Conservation (phyloP, 257 asterid genomes). For the Capsicum rhomboideum region DNA sequence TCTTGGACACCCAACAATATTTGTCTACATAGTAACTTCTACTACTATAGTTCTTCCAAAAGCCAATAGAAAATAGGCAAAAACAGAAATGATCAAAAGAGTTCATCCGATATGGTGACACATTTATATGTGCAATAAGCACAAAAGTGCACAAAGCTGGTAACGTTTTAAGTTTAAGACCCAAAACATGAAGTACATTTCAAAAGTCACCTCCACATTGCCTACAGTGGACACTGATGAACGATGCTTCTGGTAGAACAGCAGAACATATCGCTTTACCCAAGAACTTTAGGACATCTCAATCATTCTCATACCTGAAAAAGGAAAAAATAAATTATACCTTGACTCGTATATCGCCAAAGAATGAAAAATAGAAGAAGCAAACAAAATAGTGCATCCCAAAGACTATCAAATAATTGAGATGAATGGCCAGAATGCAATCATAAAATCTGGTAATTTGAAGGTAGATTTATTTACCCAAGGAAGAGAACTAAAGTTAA, state of each 20-base stretch:
- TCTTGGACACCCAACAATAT: too few species aligned
- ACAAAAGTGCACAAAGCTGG: too few species aligned
- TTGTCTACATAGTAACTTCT: too few species aligned
- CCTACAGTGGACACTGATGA: neutral
- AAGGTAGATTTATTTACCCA: neutral
- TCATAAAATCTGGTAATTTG: neutral
- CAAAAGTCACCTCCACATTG: neutral
- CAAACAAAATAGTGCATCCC: too few species aligned
- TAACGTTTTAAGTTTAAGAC: neutral
- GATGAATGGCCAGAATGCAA: neutral
- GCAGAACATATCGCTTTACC: neutral
- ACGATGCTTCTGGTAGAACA: neutral
- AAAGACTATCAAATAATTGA: neutral
- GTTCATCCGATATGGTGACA: too few species aligned
- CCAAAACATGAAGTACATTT: neutral
- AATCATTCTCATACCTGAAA: neutral
- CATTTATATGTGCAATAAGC: too few species aligned
- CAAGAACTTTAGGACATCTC: neutral
- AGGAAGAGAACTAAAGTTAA: neutral
- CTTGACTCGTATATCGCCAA: too few species aligned
- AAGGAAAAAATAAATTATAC: too few species aligned
- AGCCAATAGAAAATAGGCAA: too few species aligned
- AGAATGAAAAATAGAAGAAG: too few species aligned
- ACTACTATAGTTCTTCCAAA: too few species aligned
- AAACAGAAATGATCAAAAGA: too few species aligned